Evolutionary conservation across 2,329 filamentous ascomycete species (phyloP).

Genomic region (Aspergillus terreus): DNA sequence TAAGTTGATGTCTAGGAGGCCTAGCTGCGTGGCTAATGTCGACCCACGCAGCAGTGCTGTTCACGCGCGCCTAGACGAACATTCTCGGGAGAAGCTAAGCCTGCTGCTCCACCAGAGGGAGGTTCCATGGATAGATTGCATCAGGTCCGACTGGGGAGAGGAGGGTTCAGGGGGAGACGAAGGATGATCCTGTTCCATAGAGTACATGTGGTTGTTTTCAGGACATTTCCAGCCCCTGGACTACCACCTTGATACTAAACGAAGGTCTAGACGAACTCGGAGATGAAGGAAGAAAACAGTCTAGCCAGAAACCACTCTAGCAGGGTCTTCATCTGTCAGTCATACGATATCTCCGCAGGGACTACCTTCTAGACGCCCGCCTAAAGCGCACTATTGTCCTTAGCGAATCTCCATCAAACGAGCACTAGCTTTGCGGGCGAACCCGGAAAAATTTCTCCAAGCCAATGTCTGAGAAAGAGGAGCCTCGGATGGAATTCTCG

Average conservation of each 20-base stretch:
- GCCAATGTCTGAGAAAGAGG: not conserved
- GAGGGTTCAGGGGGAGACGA: too few relatives aligned
- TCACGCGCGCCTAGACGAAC: not conserved
- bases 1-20: not conserved
- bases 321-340: not conserved
- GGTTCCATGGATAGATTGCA: not conserved
- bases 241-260: not conserved
- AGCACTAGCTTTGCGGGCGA: not conserved
- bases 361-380: not conserved
- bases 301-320: not conserved
- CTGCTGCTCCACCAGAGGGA: not conserved
- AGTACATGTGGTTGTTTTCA: too few relatives aligned
- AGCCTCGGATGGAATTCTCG: not conserved
- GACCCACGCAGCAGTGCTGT: too few relatives aligned
- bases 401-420: not conserved
- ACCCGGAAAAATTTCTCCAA: not conserved
- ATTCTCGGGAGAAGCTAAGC: not conserved
- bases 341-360: not conserved
- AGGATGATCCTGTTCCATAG: too few relatives aligned
- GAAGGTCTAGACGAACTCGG: not conserved
- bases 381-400: not conserved
- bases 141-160: not conserved
- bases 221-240: not conserved
- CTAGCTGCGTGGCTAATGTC: too few relatives aligned
- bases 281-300: not conserved